phyloP scores from a whole-genome alignment of 2,329 filamentous ascomycete genomes.

The Fusarium secorum region DNA sequence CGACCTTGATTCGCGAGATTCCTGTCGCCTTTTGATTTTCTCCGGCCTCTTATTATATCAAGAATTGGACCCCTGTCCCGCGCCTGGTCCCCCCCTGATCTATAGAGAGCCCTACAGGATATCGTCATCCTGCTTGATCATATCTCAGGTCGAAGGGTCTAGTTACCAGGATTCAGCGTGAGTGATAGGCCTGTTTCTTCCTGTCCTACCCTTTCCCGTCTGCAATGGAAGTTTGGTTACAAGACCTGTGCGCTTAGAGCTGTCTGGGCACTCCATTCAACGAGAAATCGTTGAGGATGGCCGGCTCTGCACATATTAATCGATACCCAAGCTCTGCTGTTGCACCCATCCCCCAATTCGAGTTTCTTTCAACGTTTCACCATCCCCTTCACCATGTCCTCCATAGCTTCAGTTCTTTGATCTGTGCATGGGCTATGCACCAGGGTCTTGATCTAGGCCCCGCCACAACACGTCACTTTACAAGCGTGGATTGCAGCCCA shows the following conservation, averaged over 20 bases:
- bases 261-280: background rate
- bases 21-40: background rate
- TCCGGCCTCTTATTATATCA: background rate
- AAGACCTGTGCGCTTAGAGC: background rate
- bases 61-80: background rate
- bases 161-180: conserved; percentile 28
- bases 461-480: conserved; percentile 42
- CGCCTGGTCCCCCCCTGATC: conserved; percentile 2
- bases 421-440: conserved; percentile 22
- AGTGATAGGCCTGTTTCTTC: conserved; percentile 24
- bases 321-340: background rate
- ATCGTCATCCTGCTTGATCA: conserved; percentile 20
- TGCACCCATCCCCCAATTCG: background rate
- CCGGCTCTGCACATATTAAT: background rate
- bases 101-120: conserved; percentile 16
- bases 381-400: conserved; percentile 2
- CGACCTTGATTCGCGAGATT: background rate
- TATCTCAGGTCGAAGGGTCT: conserved; percentile 21
- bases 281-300: background rate
- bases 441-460: conserved; percentile 36
- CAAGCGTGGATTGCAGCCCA: conserved; percentile 40
- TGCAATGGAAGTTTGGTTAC: conserved; percentile 1
- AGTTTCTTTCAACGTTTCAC: background rate
- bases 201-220: conserved; percentile 1
- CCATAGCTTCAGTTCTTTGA: conserved; percentile 13